Evolutionary conservation across 495 filamentous ascomycete genomes (phyloP), one percentile per base, ranked within the genome.

Genomic region (Penicillium maclennaniae): DNA sequence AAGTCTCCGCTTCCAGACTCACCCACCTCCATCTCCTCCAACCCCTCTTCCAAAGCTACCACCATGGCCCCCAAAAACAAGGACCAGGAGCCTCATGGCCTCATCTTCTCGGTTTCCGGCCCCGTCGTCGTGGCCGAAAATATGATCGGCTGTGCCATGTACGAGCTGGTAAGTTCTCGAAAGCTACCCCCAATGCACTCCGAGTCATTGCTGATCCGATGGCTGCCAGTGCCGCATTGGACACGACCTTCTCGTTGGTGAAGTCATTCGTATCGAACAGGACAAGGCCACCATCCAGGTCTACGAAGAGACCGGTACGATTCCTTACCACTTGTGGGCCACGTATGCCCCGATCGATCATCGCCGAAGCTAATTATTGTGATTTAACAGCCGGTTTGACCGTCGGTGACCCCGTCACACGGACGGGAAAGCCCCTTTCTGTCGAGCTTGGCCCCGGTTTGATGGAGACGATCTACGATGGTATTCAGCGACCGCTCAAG

Each of bases 131-230:
- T 97, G 60, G 93, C 95, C 67, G 92, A 97, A 78, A 84, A 97
- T 70, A 96, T 97, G 92, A 88, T 91, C 66, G 93, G 93, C 67
- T 95, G 93, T 85, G 91, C 93, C 65, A 97, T 99, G 95, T 97
- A 99, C 80, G 93, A 99, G 77, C 76, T 99, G 82, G 92, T 92
- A 74, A 54, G 79, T 21, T 44, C 37, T 49, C 23, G 34, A 55
- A 43, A 61, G 50, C 47, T 51, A 36, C 37, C 56, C 45, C 54
- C 45, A 47, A 31, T 58, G 16, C 44, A 26, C 36, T 41, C 39
- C 40, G 25, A 45, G 39, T 31, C 43, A 27, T n/a, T 31, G 23
- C 36, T 53, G 25, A 57, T 27, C 40, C n/a, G 49, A 23, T 42
- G 52, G 16, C 50, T 40, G 28, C n/a, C 66, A 87, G 87, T 87